Evolutionary conservation across 2,329 filamentous ascomycete genomes (phyloP).

Genomic region (Clonostachys chloroleuca): DNA sequence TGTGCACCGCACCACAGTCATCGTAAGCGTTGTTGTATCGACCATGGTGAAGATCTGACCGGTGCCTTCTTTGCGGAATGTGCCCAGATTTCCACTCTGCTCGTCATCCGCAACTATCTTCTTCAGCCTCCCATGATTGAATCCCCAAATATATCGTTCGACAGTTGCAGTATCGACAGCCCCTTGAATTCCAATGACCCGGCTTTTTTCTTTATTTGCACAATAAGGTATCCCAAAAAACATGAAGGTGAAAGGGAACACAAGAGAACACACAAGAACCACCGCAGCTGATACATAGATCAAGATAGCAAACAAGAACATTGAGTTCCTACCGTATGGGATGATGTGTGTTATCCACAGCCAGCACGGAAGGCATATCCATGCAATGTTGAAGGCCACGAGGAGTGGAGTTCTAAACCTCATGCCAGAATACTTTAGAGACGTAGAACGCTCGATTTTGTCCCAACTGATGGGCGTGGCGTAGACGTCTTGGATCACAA

Average conservation of each 20-base stretch:
- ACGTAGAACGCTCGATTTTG: constrained; percentile 1
- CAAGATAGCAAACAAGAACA: background rate
- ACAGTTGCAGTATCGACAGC: constrained; percentile 2
- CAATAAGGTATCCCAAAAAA: background rate
- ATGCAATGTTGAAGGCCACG: background rate
- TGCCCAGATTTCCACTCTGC: background rate
- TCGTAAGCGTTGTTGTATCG: constrained; percentile 35
- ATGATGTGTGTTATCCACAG: background rate
- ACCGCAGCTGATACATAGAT: too few species aligned
- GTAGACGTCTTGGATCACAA: constrained; percentile 28
- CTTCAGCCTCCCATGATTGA: constrained; percentile 3
- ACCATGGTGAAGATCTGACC: constrained; percentile 24
- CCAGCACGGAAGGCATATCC: background rate
- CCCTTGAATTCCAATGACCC: constrained; percentile 9
- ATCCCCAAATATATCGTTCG: constrained; percentile 8
- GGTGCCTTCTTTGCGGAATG: background rate
- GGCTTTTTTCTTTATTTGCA: background rate
- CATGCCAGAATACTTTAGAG: background rate
- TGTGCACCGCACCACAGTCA: constrained; percentile 24
- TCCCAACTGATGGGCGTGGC: constrained; percentile 37
- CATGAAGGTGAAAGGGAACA: background rate
- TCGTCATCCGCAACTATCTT: background rate
- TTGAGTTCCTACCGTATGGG: background rate
- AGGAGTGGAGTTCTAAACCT: background rate
- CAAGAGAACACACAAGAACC: too few species aligned